These are phyloP conservation scores for Ampelomyces quisqualis DNA, from an alignment of 2,329 filamentous ascomycete genomes.

Conservation along the genomic window DNA sequence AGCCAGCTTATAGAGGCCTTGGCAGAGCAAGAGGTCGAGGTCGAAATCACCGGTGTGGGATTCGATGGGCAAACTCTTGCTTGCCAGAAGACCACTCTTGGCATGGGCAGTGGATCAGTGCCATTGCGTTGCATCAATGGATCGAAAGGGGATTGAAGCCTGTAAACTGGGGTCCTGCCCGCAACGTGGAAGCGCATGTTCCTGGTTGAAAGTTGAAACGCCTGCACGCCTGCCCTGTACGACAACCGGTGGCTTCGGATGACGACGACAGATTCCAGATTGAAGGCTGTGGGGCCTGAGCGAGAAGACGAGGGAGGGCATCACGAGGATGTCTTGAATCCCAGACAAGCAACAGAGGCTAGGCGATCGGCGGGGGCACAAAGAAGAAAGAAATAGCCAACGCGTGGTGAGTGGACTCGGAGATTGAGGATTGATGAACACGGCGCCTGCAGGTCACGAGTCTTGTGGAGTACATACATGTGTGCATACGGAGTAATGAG, in stretches of 20 bases:
- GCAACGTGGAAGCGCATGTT: constrained; percentile 3
- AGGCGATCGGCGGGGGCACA: constrained; percentile 17
- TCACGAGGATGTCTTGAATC: constrained; percentile 6
- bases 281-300: constrained; percentile 3
- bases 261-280: constrained; percentile 1
- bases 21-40: constrained; percentile 8
- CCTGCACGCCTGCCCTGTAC: neutral
- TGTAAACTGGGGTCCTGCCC: constrained; percentile 1
- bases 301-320: constrained; percentile 2
- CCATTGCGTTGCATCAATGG: constrained; percentile 6
- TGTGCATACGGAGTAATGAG: constrained; percentile 3
- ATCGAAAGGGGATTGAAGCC: too few species aligned
- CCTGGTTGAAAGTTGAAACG: constrained; percentile 1
- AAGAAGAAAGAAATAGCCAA: constrained; percentile 4
- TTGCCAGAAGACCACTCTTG: neutral
- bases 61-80: constrained; percentile 32
- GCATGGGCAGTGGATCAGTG: neutral
- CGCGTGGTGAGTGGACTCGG: constrained; percentile 3
- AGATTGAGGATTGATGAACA: constrained; percentile 14
- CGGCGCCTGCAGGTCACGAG: constrained; percentile 12
- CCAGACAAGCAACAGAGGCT: neutral
- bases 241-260: constrained; percentile 3
- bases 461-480: constrained; percentile 2
- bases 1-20: constrained; percentile 12
- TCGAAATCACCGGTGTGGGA: constrained; percentile 27